phyloP scores from a whole-genome alignment of 1,284 basidiomycete genomes.

The Agaricales sp. region DNA sequence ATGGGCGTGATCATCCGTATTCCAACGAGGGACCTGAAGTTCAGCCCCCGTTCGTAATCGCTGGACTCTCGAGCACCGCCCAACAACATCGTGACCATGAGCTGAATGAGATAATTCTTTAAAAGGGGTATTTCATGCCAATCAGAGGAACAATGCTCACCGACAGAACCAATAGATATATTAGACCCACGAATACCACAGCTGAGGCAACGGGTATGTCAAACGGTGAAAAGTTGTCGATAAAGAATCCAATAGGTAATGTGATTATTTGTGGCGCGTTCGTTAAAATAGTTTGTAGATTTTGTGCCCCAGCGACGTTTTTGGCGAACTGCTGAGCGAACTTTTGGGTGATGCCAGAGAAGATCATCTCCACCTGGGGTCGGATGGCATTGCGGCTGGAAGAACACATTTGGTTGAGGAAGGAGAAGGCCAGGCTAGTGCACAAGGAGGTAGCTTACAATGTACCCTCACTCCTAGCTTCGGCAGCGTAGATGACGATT shows the following conservation, averaged over 20 bases:
- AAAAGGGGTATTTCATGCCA: constrained; percentile 3
- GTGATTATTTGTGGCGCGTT: constrained; percentile 35
- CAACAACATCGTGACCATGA: neutral
- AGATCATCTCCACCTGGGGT: constrained; percentile 18
- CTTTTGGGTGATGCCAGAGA: constrained; percentile 17
- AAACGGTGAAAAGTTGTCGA: constrained; percentile 43
- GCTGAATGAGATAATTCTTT: neutral
- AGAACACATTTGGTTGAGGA: neutral
- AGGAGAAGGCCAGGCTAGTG: constrained; percentile 1
- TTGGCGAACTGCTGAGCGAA: constrained; percentile 27
- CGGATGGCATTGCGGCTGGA: constrained; percentile 24
- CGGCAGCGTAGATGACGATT: constrained; percentile 21
- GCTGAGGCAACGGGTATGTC: constrained; percentile 40
- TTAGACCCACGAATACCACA: constrained; percentile 48
- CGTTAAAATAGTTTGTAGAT: constrained; percentile 40
- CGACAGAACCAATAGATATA: constrained; percentile 40
- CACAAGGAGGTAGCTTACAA: constrained; percentile 27
- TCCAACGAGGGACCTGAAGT: constrained; percentile 39
- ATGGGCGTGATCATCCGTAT: constrained; percentile 47
- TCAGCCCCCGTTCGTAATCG: constrained; percentile 40
- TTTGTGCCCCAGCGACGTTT: constrained; percentile 43
- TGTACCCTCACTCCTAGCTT: constrained; percentile 32
- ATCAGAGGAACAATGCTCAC: constrained; percentile 19
- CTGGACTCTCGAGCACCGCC: constrained; percentile 26
- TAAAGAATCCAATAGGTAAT: constrained; percentile 25